Evolutionary conservation across 1,284 basidiomycete genomes (phyloP), one percentile per base, ranked within the genome.

Genomic region (Puccinia coronata): DNA sequence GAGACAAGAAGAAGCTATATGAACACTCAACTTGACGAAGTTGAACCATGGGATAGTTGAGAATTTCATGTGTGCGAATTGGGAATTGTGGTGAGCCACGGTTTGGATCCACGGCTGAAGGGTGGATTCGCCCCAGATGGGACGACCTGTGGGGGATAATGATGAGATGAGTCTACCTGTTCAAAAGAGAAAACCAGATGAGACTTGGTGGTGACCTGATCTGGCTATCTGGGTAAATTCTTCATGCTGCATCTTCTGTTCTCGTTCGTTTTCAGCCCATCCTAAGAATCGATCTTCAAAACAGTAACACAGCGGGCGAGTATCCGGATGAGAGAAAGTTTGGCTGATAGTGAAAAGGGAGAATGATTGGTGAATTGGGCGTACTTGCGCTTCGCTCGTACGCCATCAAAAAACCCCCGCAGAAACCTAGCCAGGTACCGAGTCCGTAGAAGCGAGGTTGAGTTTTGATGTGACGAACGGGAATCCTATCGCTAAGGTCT

Each of bases 251-350:
- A 80, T 69, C 39, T 59, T 61, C 57, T 72, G 51, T 51, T 80
- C 78, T n/a, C 67, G 67, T 34, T 84, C 91, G 88, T 99, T 99
- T 88, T 98, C 96, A 31, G 90, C 89, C 92, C 94, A 96, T 73
- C 96, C 96, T 94, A 94, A 96, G 89, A 99, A 96, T 63, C 96
- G 95, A 87, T 92, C 95, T 95, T n/a, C n/a, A n/a, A n/a, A n/a
- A n/a, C n/a, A n/a, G n/a, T n/a, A n/a, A n/a, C n/a, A n/a, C n/a
- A n/a, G n/a, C n/a, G n/a, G n/a, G n/a, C n/a, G n/a, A n/a, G n/a
- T n/a, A n/a, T n/a, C n/a, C n/a, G n/a, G 84, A 49, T 63, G 43
- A 47, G 25, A 31, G 47, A 83, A 72, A 82, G 79, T 49, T 70
- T 49, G 53, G 59, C 31, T 39, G 25, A 31, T 14, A 11, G 43